A percentile compares a stretch with the other conserved stretches of the same genome.
Conservation (phyloP, 1,284 basidiomycete species). For the Sporisorium reilianum region DNA sequence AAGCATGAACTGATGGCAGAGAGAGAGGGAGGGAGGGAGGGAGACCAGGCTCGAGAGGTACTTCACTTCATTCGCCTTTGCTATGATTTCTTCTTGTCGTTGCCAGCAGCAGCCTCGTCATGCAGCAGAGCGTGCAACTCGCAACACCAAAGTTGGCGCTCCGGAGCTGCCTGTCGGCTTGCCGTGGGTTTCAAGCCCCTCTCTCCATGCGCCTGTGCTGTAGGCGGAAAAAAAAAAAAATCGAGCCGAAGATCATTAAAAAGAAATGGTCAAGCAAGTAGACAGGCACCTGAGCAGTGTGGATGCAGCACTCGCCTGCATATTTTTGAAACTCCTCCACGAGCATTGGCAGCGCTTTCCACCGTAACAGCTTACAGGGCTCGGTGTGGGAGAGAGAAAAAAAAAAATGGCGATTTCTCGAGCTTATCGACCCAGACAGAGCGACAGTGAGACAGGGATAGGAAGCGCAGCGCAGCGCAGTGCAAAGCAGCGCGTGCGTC, state of each 20-base stretch:
- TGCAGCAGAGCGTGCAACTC: neutral
- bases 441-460: neutral
- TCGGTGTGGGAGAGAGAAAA: neutral
- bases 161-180: neutral
- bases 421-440: neutral
- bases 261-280: neutral
- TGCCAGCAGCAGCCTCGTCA: too few species aligned
- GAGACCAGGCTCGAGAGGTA: too few species aligned
- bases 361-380: neutral
- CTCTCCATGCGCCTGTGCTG: neutral
- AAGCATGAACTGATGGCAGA: too few species aligned
- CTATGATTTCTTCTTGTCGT: too few species aligned
- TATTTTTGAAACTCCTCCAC: slow-evolving; percentile 12
- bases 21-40: too few species aligned
- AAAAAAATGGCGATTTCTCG: neutral
- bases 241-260: slow-evolving; percentile 4
- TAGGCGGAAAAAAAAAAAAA: neutral
- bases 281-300: slow-evolving; percentile 11
- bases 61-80: too few species aligned
- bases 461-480: neutral
- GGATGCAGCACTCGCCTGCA: neutral
- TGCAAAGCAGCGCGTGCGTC: slow-evolving; percentile 1
- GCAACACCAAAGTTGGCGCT: too few species aligned
- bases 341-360: slow-evolving; percentile 12
- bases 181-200: neutral